Evolutionary conservation across 2,329 filamentous ascomycete genomes (phyloP), one percentile per base, ranked within the genome.

Genomic region (Penicillium griseofulvum): DNA sequence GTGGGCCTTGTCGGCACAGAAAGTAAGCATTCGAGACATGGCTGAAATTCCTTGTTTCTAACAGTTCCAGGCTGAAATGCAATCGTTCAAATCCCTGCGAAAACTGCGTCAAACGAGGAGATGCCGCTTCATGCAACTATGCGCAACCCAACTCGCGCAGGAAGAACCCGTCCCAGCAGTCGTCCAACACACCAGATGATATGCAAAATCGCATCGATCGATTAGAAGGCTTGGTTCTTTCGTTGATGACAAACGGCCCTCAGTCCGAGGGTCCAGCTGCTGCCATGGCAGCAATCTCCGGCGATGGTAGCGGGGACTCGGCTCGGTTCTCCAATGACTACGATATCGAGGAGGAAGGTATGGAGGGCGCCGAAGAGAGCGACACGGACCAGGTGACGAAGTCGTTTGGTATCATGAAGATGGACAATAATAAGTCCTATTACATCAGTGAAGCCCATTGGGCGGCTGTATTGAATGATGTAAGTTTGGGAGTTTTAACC

Each of bases 181-280:
- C 76, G 49, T 76, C 84, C 76, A 80, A 82, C 54, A 80, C 83
- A 65, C 91, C 93, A 47, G 92, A 96, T 81, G 93, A 97, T 75
- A 97, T 97, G 93, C 93, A 97, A 78, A 96, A 95, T 71, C 89
- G 94, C 72, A 97, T 97, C 77, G 92, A 97, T 78, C 86, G 93
- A 66, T 81, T 97, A 63, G 93, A 97, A 81, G 89, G 90, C 65
- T 79, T 97, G 72, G 93, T 97, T 58, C 77, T 97, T 62, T 95
- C 91, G 28, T 76, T 97, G 69, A 97, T 97, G 93, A 93, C 93
- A 69, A 92, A 90, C 72, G 90, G 90, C 54, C 82, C 81, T n/a
- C 80, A 83, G 61, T 81, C 83, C 52, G 80, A 81, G 44, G 83
- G 84, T 22, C 79, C 81, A 4, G 73, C 80, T 17, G 83, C 84